A percentile compares a stretch with the other conserved stretches of the same genome.
phyloP scores from a whole-genome alignment of 805 yeast species.

The Metschnikowia orientalis region DNA sequence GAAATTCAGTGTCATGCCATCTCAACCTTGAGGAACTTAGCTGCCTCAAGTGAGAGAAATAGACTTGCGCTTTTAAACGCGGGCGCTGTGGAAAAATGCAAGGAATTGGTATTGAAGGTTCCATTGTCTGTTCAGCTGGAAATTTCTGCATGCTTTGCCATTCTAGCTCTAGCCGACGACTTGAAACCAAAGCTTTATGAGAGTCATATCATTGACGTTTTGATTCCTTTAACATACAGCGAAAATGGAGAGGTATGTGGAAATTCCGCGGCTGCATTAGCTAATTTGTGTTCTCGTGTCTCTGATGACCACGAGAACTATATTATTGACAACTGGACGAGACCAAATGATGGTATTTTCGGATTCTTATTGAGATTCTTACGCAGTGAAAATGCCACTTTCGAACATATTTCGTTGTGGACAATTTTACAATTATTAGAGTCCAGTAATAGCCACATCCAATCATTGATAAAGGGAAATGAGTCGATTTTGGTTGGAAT shows the following conservation, averaged over 20 bases:
- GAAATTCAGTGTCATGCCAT: slow-evolving; percentile 99
- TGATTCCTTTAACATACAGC: slow-evolving; percentile 86
- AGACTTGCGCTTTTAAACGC: slow-evolving; percentile 89
- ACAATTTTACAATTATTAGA: slow-evolving; percentile 90
- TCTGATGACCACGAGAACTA: slow-evolving; percentile 65
- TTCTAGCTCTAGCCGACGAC: slow-evolving; percentile 92
- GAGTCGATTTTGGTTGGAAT: slow-evolving; percentile 52
- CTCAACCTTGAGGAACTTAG: slow-evolving; percentile 90
- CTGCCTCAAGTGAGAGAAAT: slow-evolving; percentile 92
- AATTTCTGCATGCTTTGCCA: slow-evolving; percentile 95
- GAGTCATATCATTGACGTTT: slow-evolving; percentile 78
- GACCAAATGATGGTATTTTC: slow-evolving; percentile 78
- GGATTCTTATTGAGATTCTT: slow-evolving; percentile 80
- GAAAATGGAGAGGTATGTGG: slow-evolving; percentile 94
- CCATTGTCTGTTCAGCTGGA: slow-evolving; percentile 95
- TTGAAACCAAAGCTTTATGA: slow-evolving; percentile 79
- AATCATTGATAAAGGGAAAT: slow-evolving; percentile 50
- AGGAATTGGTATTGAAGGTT: slow-evolving; percentile 75
- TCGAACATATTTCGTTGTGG: slow-evolving; percentile 98
- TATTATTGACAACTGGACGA: slow-evolving; percentile 72
- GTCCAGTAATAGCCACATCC: slow-evolving; percentile 66
- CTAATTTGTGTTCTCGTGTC: slow-evolving; percentile 89
- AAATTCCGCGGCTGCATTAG: slow-evolving; percentile 96
- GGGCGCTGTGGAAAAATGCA: slow-evolving; percentile 92
- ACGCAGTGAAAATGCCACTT: slow-evolving; percentile 81